Conservation (phyloP, 2,329 filamentous ascomycete genomes). For the Fusarium sp. region DNA sequence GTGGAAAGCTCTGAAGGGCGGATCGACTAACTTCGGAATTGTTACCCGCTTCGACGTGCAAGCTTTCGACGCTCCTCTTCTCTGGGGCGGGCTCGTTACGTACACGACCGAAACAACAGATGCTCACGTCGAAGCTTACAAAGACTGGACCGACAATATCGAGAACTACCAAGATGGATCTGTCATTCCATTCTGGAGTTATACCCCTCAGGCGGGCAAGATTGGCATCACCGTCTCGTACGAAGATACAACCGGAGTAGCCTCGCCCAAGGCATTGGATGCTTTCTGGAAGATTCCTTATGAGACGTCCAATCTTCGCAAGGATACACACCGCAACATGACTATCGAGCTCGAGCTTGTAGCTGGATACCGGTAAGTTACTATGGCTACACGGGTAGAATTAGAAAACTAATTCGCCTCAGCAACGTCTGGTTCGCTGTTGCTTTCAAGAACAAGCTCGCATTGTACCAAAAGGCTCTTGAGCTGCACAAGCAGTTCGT, state of each 20-base stretch:
- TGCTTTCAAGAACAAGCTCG: conserved; percentile 19
- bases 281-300: conserved; percentile 24
- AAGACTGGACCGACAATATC: conserved; percentile 27
- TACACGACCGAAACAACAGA: conserved; percentile 33
- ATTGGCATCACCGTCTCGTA: conserved; percentile 22
- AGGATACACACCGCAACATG: conserved; percentile 24
- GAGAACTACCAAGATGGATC: conserved; percentile 18
- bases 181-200: conserved; percentile 26
- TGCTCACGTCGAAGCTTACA: conserved; percentile 32
- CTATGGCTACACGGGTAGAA: rapidly evolving
- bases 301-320: conserved; percentile 15
- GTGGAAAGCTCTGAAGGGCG: conserved; percentile 36
- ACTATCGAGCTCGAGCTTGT: conserved; percentile 25
- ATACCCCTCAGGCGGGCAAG: conserved; percentile 12
- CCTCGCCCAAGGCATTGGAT: conserved; percentile 7
- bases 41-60: conserved; percentile 42
- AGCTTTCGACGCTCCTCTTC: conserved; percentile 30
- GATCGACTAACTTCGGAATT: conserved; percentile 38
- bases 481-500: conserved; percentile 18
- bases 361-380: conserved; percentile 11
- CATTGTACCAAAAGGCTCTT: conserved; percentile 18
- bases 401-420: rapidly evolving
- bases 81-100: conserved; percentile 38
- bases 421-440: conserved; percentile 30
- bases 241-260: conserved; percentile 20